Evolutionary conservation across 163 green algal species (phyloP), one percentile per base, ranked within the genome.

Genomic region (Chlamydomonas reinhardtii): DNA sequence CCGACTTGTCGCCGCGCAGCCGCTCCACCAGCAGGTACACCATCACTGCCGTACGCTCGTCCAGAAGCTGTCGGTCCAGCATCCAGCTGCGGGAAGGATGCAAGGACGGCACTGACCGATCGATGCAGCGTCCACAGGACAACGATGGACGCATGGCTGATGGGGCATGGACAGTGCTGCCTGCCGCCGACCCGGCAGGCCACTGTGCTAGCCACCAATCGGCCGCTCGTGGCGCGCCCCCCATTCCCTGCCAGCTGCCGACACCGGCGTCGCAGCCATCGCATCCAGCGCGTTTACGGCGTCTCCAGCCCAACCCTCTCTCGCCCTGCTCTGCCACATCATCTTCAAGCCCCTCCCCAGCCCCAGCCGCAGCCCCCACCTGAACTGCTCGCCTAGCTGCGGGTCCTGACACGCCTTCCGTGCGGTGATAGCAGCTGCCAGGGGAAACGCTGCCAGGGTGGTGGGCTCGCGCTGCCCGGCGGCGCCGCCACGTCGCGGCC

Each of bases 21-120:
- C 88, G 81, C 82, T 98, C 94, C 35, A 97, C 73, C 62, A 94
- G 66, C 65, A 98, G 90, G 76, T 93, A 90, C 74, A 95, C 52
- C 32, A 97, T 93, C 4, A 97, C 88, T 0, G 92, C 66, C 4
- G 48, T 83, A 0, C 95, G 92, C 85, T 95, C 94, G 69, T 97
- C 94, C 37, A 93, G 32, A 27, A 94, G n/a, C 0, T 93, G 93
- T 32, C 86, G 73, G 1, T 93, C 76, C 66, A 92, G 12, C 81
- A 95, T 86, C 82, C 76, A 89, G 54, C 72, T 80, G 76, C n/a
- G 73, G 69, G 1, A 74, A 17, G 34, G 15, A 11, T n/a, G n/a
- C n/a, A n/a, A n/a, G n/a, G n/a, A n/a, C n/a, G n/a, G n/a, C n/a
- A n/a, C n/a, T n/a, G n/a, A n/a, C n/a, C n/a, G n/a, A n/a, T n/a